Evolutionary conservation across 1,284 basidiomycete genomes (phyloP).

Genomic region (Heterobasidion occidentale): DNA sequence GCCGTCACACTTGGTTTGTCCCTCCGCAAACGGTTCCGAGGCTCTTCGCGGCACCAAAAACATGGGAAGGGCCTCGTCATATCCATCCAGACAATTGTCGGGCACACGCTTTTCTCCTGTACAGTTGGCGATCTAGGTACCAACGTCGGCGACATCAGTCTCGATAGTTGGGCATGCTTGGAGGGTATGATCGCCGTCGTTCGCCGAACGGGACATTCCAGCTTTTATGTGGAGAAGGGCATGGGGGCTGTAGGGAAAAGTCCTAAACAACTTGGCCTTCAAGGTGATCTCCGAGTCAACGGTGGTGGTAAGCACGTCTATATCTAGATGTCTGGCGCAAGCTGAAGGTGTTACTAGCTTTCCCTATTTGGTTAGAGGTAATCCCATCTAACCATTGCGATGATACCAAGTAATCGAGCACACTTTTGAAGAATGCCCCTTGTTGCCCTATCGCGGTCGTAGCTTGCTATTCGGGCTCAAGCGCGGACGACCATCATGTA

Average conservation of each 20-base stretch:
- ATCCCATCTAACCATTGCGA: conserved; percentile 1
- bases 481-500: conserved; percentile 71
- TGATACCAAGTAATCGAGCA: too few relatives aligned
- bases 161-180: conserved; percentile 71
- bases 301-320: conserved; percentile 58
- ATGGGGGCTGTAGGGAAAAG: conserved; percentile 76
- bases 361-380: conserved; percentile 79
- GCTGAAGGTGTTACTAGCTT: conserved; percentile 36
- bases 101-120: conserved; percentile 72
- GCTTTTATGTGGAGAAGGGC: conserved; percentile 76
- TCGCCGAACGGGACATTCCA: conserved; percentile 73
- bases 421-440: conserved; percentile 52
- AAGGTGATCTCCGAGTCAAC: conserved; percentile 52
- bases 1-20: conserved; percentile 76
- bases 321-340: neutral
- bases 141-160: conserved; percentile 59
- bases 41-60: conserved; percentile 59
- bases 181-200: conserved; percentile 77
- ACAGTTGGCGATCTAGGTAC: conserved; percentile 73
- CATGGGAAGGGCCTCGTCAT: conserved; percentile 69
- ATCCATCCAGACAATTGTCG: conserved; percentile 68
- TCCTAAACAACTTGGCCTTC: conserved; percentile 58
- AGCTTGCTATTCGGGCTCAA: conserved; percentile 76
- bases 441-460: conserved; percentile 76
- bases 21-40: conserved; percentile 70